Base-by-base conservation (phyloP, 176 grass and related monocot species). In the Rhynchospora pubera region DNA sequence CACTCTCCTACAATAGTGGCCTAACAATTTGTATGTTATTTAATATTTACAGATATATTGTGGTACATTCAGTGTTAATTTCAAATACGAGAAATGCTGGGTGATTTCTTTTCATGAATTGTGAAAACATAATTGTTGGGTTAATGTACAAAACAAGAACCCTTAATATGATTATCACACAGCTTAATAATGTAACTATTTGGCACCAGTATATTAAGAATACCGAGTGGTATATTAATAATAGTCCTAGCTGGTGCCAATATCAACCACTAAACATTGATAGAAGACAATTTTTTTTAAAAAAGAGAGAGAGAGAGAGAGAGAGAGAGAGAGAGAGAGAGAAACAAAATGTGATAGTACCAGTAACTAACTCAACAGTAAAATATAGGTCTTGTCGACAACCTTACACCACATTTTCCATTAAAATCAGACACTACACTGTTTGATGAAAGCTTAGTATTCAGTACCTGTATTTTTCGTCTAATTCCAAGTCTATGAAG, bases 401-500 rank as follows among this genome's bases (percentile, higher is more conserved):
- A 65, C 2, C 66, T 70, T 70, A 46, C 65, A 69, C 14, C 1
- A 61, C 9, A 19, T 7, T 2, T 23, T n/a, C 66, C 18, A 70
- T 45, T 9, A 8, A 70, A 47, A 21, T 47, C 21, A 21, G 66
- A 70, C 47, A 46, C 34, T 70, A 47, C 19, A 70, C 1, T 2
- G 7, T 70, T 70, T 70, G 16, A 46, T 70, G 19, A 9, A 47
- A 70, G 15, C 52, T 75, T 75, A 53, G 48, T 80, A 22, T 62
- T 45, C 51, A 46, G 34, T 85, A 97, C 92, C 86, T 97, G 95
- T 94, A 94, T 87, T 12, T 85, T 89, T 65, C 70, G 82, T 83
- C 86, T 85, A 63, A 83, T 91, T 85, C 90, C 95, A 78, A 91
- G 60, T 32, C 74, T 87, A 86, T 98, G 65, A 85, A 98, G 95